phyloP scores from a whole-genome alignment of 306 rosid species.

The Dryas alaskensis region DNA sequence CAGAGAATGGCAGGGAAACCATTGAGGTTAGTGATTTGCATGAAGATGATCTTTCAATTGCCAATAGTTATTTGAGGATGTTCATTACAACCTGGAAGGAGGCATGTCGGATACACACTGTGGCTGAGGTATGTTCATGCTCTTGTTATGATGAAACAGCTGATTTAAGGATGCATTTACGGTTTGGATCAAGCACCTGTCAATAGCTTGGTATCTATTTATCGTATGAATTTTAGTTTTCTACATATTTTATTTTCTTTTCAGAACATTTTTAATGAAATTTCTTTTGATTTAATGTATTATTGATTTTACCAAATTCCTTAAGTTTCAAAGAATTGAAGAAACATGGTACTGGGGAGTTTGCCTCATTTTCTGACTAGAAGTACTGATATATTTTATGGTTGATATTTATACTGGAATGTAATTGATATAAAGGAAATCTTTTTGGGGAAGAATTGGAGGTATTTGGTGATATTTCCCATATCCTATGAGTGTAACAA shows the following conservation, averaged over 20 bases:
- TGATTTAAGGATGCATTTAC: slow-evolving; percentile 6
- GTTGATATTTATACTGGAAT: neutral
- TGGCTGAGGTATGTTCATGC: slow-evolving; percentile 52
- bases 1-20: slow-evolving; percentile 18
- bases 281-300: neutral
- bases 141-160: neutral
- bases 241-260: neutral
- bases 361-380: neutral
- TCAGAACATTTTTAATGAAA: neutral
- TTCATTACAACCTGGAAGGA: slow-evolving; percentile 83
- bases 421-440: neutral
- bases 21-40: slow-evolving; percentile 10
- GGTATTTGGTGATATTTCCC: neutral
- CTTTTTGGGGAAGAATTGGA: neutral
- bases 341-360: neutral
- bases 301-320: neutral
- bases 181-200: neutral
- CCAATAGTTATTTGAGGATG: slow-evolving; percentile 47
- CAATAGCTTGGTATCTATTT: neutral
- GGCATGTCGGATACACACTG: slow-evolving; percentile 45
- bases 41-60: slow-evolving; percentile 36
- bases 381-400: neutral
- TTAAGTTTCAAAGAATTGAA: neutral
- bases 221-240: neutral
- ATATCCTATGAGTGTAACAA: neutral